These are phyloP conservation scores for Xylariaceae sp. DNA, from an alignment of 2,329 filamentous ascomycete genomes.

Conservation along the genomic window DNA sequence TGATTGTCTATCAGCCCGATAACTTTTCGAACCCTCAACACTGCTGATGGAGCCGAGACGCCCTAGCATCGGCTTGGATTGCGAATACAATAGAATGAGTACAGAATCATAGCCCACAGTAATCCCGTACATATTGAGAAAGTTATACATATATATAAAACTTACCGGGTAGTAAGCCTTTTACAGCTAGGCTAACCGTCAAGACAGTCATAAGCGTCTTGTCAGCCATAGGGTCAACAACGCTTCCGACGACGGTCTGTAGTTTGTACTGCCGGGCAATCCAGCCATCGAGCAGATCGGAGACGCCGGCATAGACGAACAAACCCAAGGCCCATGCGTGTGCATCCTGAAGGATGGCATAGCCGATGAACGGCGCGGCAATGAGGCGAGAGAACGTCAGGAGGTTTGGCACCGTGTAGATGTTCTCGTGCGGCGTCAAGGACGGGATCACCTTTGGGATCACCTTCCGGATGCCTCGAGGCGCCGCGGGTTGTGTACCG, in stretches of 20 bases:
- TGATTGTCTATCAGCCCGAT: constrained; percentile 4
- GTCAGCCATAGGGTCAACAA: constrained; percentile 96
- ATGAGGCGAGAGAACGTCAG: constrained; percentile 85
- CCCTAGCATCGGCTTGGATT: background rate
- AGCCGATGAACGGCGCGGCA: constrained; percentile 83
- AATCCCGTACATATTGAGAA: background rate
- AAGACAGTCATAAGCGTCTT: constrained; percentile 94
- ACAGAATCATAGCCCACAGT: too few species aligned
- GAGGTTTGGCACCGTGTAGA: constrained; percentile 95
- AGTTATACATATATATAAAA: constrained; percentile 46
- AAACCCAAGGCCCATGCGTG: constrained; percentile 78
- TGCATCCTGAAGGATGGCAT: constrained; percentile 82
- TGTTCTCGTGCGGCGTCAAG: constrained; percentile 72
- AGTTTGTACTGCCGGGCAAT: constrained; percentile 86
- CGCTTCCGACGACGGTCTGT: constrained; percentile 90
- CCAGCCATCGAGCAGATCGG: constrained; percentile 91
- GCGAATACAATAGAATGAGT: too few species aligned
- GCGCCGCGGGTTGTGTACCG: background rate
- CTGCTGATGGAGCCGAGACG: background rate
- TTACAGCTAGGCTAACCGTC: constrained; percentile 80
- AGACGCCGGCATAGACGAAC: constrained; percentile 91
- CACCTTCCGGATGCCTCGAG: constrained; percentile 31
- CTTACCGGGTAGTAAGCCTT: constrained; percentile 78
- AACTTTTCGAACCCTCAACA: background rate
- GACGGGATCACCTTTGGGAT: constrained; percentile 37